Percentiles rank a stretch among this genome's conserved stretches.
Evolutionary conservation across 768 basidiomycete species (phyloP).

Genomic region (Russula vinacea): DNA sequence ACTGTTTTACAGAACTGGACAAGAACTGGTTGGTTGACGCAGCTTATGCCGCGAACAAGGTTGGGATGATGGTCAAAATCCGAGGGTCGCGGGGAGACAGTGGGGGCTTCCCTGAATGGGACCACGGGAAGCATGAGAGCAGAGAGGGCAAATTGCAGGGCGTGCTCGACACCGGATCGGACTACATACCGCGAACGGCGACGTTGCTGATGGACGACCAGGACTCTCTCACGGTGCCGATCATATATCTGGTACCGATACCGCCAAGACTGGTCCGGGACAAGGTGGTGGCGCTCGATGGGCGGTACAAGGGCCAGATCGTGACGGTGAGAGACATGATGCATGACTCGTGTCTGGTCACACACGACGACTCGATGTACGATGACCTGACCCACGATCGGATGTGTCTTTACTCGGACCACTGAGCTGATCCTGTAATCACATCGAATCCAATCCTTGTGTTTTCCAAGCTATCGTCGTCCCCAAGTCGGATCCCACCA

Average conservation of each 20-base stretch:
- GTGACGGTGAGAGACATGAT: conserved; percentile 27
- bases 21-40: conserved; percentile 45
- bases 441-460: background rate
- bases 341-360: conserved; percentile 25
- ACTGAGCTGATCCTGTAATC: background rate
- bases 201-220: conserved; percentile 37
- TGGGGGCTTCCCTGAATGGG: conserved; percentile 39
- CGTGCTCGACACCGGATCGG: conserved; percentile 34
- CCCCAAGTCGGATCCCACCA: background rate
- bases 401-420: conserved; percentile 24
- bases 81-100: conserved; percentile 37
- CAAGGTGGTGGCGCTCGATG: conserved; percentile 50
- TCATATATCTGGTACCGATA: conserved; percentile 44
- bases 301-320: conserved; percentile 40
- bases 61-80: conserved; percentile 43
- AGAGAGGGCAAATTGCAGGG: conserved; percentile 34
- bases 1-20: conserved; percentile 36
- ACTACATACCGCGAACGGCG: conserved; percentile 34
- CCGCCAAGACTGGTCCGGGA: conserved; percentile 43
- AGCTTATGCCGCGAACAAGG: conserved; percentile 34
- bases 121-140: conserved; percentile 37
- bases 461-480: no score
- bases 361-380: conserved; percentile 27
- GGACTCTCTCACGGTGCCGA: conserved; percentile 40
- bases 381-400: conserved; percentile 28